phyloP scores from a whole-genome alignment of 768 basidiomycete species.

The Amanita pseudoporphyria region DNA sequence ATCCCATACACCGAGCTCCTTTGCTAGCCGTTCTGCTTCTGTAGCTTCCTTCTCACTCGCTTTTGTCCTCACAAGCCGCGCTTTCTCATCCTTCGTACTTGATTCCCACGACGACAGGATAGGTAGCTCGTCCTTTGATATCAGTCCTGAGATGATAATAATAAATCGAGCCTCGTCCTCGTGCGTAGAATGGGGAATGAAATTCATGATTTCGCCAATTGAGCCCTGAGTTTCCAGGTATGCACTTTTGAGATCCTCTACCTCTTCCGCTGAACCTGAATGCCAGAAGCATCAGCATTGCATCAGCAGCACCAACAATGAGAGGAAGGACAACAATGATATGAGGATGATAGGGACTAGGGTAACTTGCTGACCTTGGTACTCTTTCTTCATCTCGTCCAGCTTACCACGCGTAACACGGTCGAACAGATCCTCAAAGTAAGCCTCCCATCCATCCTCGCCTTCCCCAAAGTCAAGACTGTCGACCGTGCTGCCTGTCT shows the following conservation, averaged over 20 bases:
- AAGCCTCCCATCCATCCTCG: conserved; percentile 90
- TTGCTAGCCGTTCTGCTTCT: conserved; percentile 79
- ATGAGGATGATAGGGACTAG: too few species aligned
- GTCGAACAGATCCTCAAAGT: conserved; percentile 88
- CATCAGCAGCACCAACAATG: not conserved
- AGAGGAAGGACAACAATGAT: too few species aligned
- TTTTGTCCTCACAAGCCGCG: conserved; percentile 62
- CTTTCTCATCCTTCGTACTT: conserved; percentile 72
- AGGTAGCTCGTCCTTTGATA: conserved; percentile 50
- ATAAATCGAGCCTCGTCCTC: conserved; percentile 86
- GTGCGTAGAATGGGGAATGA: conserved; percentile 77
- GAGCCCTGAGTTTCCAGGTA: conserved; percentile 68
- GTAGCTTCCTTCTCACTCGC: conserved; percentile 68
- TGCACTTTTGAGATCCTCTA: conserved; percentile 65
- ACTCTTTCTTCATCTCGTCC: conserved; percentile 89
- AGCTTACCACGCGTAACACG: conserved; percentile 77
- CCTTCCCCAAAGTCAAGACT: conserved; percentile 58
- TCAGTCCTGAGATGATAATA: conserved; percentile 52
- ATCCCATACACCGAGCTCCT: conserved; percentile 89
- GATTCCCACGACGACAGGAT: conserved; percentile 54
- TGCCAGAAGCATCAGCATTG: not conserved
- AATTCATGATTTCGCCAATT: conserved; percentile 72
- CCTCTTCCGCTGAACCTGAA: conserved; percentile 79
- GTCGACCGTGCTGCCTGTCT: conserved; percentile 81
- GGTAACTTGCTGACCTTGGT: conserved; percentile 76